Conservation (phyloP, 192 early-diverging fungal species). For the Geranomyces variabilis region DNA sequence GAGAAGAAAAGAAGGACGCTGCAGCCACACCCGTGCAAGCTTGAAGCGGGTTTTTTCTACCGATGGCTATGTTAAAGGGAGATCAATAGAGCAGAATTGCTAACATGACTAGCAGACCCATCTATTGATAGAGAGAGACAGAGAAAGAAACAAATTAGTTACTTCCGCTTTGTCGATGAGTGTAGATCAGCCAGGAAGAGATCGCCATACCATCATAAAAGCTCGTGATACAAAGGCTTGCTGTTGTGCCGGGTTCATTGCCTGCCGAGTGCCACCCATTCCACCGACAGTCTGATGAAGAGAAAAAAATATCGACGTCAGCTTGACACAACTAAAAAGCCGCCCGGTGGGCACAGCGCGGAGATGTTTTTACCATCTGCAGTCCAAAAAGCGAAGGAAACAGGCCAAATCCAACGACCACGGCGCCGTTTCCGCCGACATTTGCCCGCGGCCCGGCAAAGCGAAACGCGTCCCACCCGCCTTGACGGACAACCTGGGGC, state of each 20-base stretch:
- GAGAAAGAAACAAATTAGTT: too few relatives aligned
- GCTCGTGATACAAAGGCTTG: slow-evolving; percentile 81
- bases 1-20: neutral
- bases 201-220: slow-evolving; percentile 65
- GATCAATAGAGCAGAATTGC: slow-evolving; percentile 73
- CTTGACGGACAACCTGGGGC: slow-evolving; percentile 1
- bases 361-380: slow-evolving; percentile 26
- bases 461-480: slow-evolving; percentile 28
- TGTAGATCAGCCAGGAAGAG: too few relatives aligned
- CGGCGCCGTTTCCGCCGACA: slow-evolving; percentile 45
- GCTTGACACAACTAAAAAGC: neutral
- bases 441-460: slow-evolving; percentile 1
- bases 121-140: too few relatives aligned
- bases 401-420: slow-evolving; percentile 55
- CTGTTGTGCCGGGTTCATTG: slow-evolving; percentile 45
- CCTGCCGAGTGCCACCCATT: slow-evolving; percentile 45
- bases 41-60: too few relatives aligned
- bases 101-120: slow-evolving; percentile 75
- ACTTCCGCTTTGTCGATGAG: too few relatives aligned
- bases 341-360: too few relatives aligned
- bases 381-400: slow-evolving; percentile 75
- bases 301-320: neutral
- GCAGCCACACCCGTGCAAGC: neutral
- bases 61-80: too few relatives aligned
- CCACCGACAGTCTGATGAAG: neutral